phyloP scores from a whole-genome alignment of 75 land plant genomes.

The Azolla pinnata region DNA sequence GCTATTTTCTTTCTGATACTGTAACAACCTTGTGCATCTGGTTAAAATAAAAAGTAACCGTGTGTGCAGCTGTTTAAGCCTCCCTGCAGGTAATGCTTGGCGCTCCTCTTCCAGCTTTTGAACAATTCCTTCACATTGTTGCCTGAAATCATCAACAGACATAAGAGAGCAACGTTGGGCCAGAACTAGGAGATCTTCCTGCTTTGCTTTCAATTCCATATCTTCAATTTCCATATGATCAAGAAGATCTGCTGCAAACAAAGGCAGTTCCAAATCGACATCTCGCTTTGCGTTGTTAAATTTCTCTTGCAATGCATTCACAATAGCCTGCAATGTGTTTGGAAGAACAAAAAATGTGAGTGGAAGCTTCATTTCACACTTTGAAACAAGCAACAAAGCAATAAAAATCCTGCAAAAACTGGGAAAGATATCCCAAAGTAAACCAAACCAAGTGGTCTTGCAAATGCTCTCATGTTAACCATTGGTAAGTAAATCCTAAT shows the following conservation, averaged over 20 bases:
- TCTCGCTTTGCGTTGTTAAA: slow-evolving; percentile 54
- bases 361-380: no score
- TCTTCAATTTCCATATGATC: slow-evolving; percentile 35
- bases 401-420: no score
- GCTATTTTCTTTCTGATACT: slow-evolving; percentile 53
- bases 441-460: no score
- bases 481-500: no score
- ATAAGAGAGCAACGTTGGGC: slow-evolving; percentile 50
- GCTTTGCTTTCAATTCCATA: slow-evolving; percentile 34
- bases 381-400: no score
- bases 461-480: no score
- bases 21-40: slow-evolving; percentile 54
- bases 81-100: slow-evolving; percentile 52
- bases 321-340: slow-evolving; percentile 59
- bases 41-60: slow-evolving; percentile 67
- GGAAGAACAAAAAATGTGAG: no score
- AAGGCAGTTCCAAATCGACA: slow-evolving; percentile 44
- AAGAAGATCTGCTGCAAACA: slow-evolving; percentile 51
- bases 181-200: slow-evolving; percentile 52
- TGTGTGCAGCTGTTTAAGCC: slow-evolving; percentile 49
- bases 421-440: no score
- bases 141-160: slow-evolving; percentile 46
- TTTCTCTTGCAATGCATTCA: slow-evolving; percentile 32
- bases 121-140: slow-evolving; percentile 55
- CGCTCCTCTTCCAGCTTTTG: slow-evolving; percentile 58